phyloP scores from a whole-genome alignment of 441 rosid genomes.

The Syzygium syzygioides region DNA sequence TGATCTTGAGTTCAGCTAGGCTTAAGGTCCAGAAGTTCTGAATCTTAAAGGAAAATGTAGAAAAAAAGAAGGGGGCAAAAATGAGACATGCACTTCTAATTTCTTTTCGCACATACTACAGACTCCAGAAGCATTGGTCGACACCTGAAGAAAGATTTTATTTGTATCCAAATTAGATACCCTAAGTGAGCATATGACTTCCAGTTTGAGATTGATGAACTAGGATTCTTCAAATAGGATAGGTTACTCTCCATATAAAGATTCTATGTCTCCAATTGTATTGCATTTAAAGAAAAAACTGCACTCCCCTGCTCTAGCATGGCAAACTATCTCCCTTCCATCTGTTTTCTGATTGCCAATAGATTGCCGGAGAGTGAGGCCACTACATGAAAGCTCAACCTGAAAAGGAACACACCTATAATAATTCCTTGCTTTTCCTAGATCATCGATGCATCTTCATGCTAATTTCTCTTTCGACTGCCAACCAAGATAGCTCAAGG shows the following conservation, averaged over 20 bases:
- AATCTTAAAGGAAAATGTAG: neutral
- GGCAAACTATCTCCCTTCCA: neutral
- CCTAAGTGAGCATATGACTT: neutral
- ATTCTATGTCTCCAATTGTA: neutral
- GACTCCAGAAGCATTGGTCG: neutral
- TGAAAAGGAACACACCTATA: neutral
- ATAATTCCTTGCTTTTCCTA: neutral
- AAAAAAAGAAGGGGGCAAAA: neutral
- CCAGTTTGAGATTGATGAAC: neutral
- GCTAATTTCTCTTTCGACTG: neutral
- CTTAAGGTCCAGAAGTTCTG: neutral
- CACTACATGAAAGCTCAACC: neutral
- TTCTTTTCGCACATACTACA: neutral
- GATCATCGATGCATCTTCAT: neutral
- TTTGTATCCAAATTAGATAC: neutral
- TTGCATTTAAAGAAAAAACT: neutral
- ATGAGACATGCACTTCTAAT: neutral
- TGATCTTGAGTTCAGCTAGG: neutral
- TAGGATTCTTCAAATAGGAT: neutral
- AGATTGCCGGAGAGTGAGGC: neutral
- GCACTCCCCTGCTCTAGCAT: neutral
- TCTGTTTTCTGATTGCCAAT: neutral
- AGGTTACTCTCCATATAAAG: neutral
- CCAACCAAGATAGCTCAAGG: neutral
- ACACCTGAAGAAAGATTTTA: neutral